Evolutionary conservation across 2,329 filamentous ascomycete genomes (phyloP), one percentile per base, ranked within the genome.

Genomic region (Hypoxylon sp.): DNA sequence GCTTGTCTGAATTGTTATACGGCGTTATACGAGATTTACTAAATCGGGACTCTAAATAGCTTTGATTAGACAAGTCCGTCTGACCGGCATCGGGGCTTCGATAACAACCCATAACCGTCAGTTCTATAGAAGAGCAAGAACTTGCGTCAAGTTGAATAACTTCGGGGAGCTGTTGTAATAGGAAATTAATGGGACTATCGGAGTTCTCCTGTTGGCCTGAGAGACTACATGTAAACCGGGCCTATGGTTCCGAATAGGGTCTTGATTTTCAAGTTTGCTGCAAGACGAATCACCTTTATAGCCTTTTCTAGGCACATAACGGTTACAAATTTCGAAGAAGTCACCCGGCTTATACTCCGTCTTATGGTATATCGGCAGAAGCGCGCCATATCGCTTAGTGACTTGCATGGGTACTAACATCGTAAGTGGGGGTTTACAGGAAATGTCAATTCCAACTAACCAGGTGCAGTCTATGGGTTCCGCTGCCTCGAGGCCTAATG

Each of bases 51-150:
- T 28, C 36, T 24, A 11, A 45, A 42, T 51, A 42, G 33, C 42
- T 26, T 5, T 64, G 56, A 64, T 67, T 67, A 60, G 64, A 30
- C 14, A 18, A n/a, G 16, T n/a, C 7, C 14, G 30, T 33, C 26
- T 53, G n/a, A 49, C 50, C 38, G 24, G 26, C 30, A 36, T 53
- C 38, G 46, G 42, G 56, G 56, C 20, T 63, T 54, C 60, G 48
- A 42, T 28, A 42, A 33, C 38, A 49, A 54, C 50, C 46, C 45
- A n/a, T 24, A 49, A 44, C 32, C 14, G 24, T 53, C 22, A 18
- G 20, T 26, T 20, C 36, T 40, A 2, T n/a, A 36, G 14, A 14
- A 14, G 32, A 36, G 32, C 24, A 36, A n/a, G 32, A 36, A 36
- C n/a, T 46, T 46, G 26, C 42, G 20, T 28, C 42, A 46, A 24